Base-by-base conservation (phyloP, 164 flowering plant genomes). In the Tetrastigma voinierianum region DNA sequence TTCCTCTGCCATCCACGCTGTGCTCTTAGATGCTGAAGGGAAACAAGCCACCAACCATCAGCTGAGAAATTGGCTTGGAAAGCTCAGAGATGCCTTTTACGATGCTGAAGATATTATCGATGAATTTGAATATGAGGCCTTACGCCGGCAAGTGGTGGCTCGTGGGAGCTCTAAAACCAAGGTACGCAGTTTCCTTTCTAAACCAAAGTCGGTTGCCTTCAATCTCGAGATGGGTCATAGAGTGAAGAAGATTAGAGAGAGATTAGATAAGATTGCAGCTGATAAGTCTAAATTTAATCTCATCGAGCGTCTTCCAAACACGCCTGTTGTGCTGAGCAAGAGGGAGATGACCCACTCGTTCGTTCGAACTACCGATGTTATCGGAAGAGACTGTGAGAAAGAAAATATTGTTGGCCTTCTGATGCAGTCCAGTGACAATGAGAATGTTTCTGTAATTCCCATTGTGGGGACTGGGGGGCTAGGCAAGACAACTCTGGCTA, bases 401-500 rank as follows among this genome's bases (percentile, higher is more conserved):
- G 49, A 47, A 0, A 59, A 16, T 5, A 32, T 66, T 10, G 44
- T 66, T 1, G 21, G 20, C 8, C 10, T 61, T 56, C 11, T 72
- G 51, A 4, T 46, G 51, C 1, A 54, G 15, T 5, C 57, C 0
- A 14, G 3, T 2, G n/a, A 19, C n/a, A 2, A 3, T 25, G 56
- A 46, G 10, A 14, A 46, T 17, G 32, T 72, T 24, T 40, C 66
- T 4, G n/a, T 67, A 3, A 1, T 48, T 20, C 48, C 75, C 1
- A 67, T 72, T 6, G 47, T 61, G 3, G 70, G 66, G 1, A 54
- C 61, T 10, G 67, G 67, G 9, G 67, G 67, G 5, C n/a, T 69
- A 1, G 72, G 72, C 14, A 65, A 65, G 51, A 65, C 68, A 19
- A 43, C 68, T 4, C 68, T 65, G 10, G 68, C 60, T 25, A 10